Evolutionary conservation across 2,329 filamentous ascomycete species (phyloP).

Genomic region (Colletotrichum gigasporum): DNA sequence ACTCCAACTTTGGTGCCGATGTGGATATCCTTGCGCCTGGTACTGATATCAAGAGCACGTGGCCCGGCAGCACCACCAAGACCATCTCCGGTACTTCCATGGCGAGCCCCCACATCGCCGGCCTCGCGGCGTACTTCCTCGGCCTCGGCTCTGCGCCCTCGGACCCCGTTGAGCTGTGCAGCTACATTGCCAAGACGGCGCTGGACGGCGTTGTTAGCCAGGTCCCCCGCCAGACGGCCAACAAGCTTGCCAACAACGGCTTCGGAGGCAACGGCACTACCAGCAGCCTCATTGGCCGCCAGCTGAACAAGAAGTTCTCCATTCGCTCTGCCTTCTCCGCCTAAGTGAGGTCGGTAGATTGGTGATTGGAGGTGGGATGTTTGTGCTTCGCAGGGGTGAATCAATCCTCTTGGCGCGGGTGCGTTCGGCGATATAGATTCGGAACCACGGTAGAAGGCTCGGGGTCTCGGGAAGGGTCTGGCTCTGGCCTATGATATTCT

Average conservation of each 20-base stretch:
- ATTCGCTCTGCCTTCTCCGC: neutral
- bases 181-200: constrained; percentile 50
- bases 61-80: constrained; percentile 49
- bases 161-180: constrained; percentile 44
- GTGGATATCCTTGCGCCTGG: constrained; percentile 65
- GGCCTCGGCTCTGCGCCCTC: constrained; percentile 52
- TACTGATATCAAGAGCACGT: constrained; percentile 56
- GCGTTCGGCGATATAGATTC: no score
- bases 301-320: constrained; percentile 19
- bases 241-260: constrained; percentile 46
- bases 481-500: neutral
- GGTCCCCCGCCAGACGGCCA: constrained; percentile 45
- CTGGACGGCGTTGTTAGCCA: constrained; percentile 48
- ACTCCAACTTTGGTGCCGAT: constrained; percentile 61
- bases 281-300: neutral
- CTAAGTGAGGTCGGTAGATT: neutral
- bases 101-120: constrained; percentile 34
- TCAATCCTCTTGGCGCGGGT: no score
- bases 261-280: constrained; percentile 23
- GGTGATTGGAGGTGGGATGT: no score
- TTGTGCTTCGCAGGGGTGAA: no score
- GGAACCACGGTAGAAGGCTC: neutral
- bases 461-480: constrained; percentile 3
- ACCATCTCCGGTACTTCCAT: constrained; percentile 34
- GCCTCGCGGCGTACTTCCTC: constrained; percentile 44